phyloP scores from a whole-genome alignment of 2,329 filamentous ascomycete species.

The Talaromyces atroroseus region DNA sequence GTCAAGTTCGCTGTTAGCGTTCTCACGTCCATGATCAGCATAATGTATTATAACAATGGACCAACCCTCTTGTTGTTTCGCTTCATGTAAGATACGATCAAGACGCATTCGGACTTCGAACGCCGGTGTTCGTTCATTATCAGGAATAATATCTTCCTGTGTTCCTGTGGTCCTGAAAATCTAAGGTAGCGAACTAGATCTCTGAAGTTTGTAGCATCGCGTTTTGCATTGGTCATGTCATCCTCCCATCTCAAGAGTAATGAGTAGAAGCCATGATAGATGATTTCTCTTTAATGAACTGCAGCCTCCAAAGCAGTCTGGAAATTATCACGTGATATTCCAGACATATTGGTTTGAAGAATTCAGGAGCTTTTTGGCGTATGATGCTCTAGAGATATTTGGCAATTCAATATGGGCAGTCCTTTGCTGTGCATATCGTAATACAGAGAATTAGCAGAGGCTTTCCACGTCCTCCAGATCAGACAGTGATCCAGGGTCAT shows the following conservation, averaged over 20 bases:
- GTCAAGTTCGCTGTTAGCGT: neutral
- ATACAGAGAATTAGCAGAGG: no score
- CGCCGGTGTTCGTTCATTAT: neutral
- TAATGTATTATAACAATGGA: neutral
- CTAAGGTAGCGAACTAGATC: neutral
- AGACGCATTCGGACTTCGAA: neutral
- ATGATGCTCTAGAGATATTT: no score
- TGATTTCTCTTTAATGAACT: neutral
- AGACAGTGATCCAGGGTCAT: no score
- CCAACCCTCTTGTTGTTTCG: neutral
- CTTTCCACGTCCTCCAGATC: no score
- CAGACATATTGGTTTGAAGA: neutral
- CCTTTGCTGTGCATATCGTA: no score
- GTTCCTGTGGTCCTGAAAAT: neutral
- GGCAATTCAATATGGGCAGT: no score
- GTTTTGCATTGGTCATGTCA: constrained; percentile 1
- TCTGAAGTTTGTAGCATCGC: neutral
- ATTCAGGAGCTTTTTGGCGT: neutral
- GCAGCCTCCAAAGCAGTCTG: neutral
- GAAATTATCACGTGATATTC: neutral
- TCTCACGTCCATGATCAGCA: neutral
- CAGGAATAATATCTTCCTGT: neutral
- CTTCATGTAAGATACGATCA: neutral
- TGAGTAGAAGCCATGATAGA: neutral
- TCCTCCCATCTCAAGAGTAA: constrained; percentile 1